These are phyloP conservation scores for Scytalidium lignicola DNA, from an alignment of 2,329 filamentous ascomycete genomes.

Conservation along the genomic window DNA sequence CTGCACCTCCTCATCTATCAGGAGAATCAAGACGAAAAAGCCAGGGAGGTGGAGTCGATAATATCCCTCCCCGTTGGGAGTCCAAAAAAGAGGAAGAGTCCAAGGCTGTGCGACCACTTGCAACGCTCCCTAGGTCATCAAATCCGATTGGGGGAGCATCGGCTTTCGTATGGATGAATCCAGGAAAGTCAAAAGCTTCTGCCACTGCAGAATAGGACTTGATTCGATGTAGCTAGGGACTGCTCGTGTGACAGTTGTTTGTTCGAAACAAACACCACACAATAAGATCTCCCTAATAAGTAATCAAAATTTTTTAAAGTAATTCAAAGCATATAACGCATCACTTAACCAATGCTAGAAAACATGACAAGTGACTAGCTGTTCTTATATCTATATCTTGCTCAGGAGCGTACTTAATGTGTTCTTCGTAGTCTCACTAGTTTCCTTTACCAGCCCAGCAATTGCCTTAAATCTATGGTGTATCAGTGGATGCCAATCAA, in stretches of 20 bases:
- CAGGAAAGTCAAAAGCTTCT: slow-evolving; percentile 38
- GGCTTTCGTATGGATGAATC: slow-evolving; percentile 88
- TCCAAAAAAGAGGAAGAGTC: slow-evolving; percentile 40
- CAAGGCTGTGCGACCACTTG: slow-evolving; percentile 17
- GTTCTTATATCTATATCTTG: slow-evolving; percentile 46
- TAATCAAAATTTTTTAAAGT: not conserved
- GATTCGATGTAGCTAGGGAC: not conserved
- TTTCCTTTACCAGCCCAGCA: slow-evolving; percentile 74
- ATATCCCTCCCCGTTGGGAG: slow-evolving; percentile 40
- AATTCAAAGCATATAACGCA: not conserved
- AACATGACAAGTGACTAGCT: not conserved
- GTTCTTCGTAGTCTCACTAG: slow-evolving; percentile 62
- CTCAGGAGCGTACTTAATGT: slow-evolving; percentile 62
- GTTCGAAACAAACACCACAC: not conserved
- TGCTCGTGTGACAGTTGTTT: not conserved
- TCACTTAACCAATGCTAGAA: not conserved
- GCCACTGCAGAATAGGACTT: slow-evolving; percentile 10
- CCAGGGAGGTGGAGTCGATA: slow-evolving; percentile 32
- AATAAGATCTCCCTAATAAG: not conserved
- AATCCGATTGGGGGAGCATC: slow-evolving; percentile 92
- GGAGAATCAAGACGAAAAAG: slow-evolving; percentile 51
- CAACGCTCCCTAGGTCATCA: slow-evolving; percentile 46
- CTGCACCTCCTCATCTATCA: slow-evolving; percentile 35
- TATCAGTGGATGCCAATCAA: slow-evolving; percentile 7
- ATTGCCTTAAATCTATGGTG: slow-evolving; percentile 59